Evolutionary conservation across 441 rosid genomes (phyloP).

Genomic region (Manihot esculenta): DNA sequence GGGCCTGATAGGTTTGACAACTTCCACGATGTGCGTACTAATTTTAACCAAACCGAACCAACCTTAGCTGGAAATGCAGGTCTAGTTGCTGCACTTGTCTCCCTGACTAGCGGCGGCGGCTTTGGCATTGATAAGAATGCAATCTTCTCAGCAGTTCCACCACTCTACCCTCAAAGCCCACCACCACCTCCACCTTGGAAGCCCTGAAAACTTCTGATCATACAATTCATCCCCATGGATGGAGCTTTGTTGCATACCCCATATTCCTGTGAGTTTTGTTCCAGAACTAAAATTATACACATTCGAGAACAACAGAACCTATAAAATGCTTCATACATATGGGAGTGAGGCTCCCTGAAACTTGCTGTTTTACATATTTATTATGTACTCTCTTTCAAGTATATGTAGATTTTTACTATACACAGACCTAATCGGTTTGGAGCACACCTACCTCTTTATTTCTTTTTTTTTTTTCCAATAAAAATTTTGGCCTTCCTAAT

Average conservation of each 20-base stretch:
- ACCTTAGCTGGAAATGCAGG: conserved; percentile 81
- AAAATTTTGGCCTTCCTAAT: too few relatives aligned
- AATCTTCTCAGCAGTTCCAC: conserved; percentile 67
- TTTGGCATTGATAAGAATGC: conserved; percentile 52
- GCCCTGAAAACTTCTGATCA: conserved; percentile 43
- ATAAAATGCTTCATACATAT: neutral
- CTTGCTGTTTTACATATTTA: neutral
- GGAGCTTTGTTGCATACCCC: neutral
- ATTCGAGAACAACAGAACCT: neutral
- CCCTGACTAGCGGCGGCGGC: conserved; percentile 59
- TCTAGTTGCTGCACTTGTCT: conserved; percentile 68
- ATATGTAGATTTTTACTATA: too few relatives aligned
- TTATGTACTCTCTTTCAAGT: too few relatives aligned
- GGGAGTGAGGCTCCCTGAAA: neutral
- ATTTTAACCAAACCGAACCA: conserved; percentile 66
- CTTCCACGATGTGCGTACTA: conserved; percentile 54
- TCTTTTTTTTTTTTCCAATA: too few relatives aligned
- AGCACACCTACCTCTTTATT: too few relatives aligned
- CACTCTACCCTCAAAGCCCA: conserved; percentile 57
- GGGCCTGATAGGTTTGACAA: conserved; percentile 70
- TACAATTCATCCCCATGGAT: neutral
- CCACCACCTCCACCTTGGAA: conserved; percentile 83
- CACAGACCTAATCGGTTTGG: neutral
- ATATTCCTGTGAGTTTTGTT: neutral
- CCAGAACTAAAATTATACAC: neutral